A percentile compares a stretch with the other conserved stretches of the same genome.
Evolutionary conservation across 2,329 filamentous ascomycete species (phyloP).

Genomic region (Calonectria ilicicola): DNA sequence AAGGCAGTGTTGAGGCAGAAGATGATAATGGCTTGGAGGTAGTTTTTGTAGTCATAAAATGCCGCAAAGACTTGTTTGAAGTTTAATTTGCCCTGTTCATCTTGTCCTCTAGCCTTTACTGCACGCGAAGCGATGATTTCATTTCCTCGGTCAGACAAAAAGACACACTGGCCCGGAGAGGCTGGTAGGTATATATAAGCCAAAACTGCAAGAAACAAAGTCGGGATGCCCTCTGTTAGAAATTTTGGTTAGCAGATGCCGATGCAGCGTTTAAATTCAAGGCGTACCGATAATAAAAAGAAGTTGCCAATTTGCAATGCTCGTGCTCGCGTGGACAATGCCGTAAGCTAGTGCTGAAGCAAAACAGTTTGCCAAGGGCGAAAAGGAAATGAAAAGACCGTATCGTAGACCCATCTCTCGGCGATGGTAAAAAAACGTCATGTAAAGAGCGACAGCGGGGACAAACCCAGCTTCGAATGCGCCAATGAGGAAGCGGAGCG

Average conservation of each 20-base stretch:
- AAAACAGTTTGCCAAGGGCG: constrained; percentile 76
- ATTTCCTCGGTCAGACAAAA: constrained; percentile 69
- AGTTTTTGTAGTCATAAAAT: constrained; percentile 61
- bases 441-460: constrained; percentile 55
- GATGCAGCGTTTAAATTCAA: background rate
- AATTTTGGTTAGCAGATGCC: background rate
- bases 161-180: constrained; percentile 62
- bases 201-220: constrained; percentile 63
- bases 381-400: constrained; percentile 77
- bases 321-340: constrained; percentile 68
- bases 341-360: constrained; percentile 74
- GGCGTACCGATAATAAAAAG: constrained; percentile 1
- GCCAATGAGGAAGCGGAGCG: constrained; percentile 45
- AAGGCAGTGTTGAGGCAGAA: constrained; percentile 54
- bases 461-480: constrained; percentile 57
- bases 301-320: constrained; percentile 73
- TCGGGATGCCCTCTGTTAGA: constrained; percentile 66
- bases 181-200: constrained; percentile 68
- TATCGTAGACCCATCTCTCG: constrained; percentile 77
- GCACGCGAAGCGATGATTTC: constrained; percentile 66
- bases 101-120: constrained; percentile 57
- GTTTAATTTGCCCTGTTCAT: constrained; percentile 59
- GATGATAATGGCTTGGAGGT: constrained; percentile 57
- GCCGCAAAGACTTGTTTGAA: constrained; percentile 60
- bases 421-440: constrained; percentile 61